Percentiles rank a stretch among this genome's conserved stretches.
Evolutionary conservation across 1,139 yeast genomes (phyloP).

Genomic region (Candida sanyaensis): DNA sequence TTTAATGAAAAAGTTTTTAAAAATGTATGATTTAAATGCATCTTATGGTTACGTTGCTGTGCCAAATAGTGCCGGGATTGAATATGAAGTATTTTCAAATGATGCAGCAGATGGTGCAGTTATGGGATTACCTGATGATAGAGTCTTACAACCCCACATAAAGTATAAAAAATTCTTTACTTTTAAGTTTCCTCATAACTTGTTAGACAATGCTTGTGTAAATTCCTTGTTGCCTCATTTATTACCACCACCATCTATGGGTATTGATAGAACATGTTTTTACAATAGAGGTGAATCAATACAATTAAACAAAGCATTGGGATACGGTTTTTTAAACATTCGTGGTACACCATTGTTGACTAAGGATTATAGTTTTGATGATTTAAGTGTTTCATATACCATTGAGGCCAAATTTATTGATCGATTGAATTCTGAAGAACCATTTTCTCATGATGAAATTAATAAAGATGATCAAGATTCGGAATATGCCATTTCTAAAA

Average conservation of each 20-base stretch:
- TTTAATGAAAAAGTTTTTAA: slow-evolving; percentile 44
- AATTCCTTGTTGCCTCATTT: slow-evolving; percentile 56
- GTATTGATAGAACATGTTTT: slow-evolving; percentile 51
- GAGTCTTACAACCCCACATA: slow-evolving; percentile 50
- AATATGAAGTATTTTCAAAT: slow-evolving; percentile 41
- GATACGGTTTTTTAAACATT: slow-evolving; percentile 42
- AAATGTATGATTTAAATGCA: slow-evolving; percentile 51
- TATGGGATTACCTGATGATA: slow-evolving; percentile 54
- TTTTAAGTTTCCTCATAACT: slow-evolving; percentile 59
- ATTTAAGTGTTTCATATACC: slow-evolving; percentile 43
- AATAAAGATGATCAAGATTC: slow-evolving; percentile 26
- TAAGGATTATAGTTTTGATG: slow-evolving; percentile 44
- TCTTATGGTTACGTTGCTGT: slow-evolving; percentile 43
- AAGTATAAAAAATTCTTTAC: slow-evolving; percentile 63
- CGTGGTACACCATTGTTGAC: slow-evolving; percentile 48
- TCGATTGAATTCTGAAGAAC: slow-evolving; percentile 28
- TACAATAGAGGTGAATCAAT: slow-evolving; percentile 36
- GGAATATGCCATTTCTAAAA: slow-evolving; percentile 39
- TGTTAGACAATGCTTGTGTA: slow-evolving; percentile 59
- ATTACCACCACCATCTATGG: slow-evolving; percentile 66
- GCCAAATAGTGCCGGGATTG: slow-evolving; percentile 54
- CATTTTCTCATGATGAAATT: slow-evolving; percentile 39
- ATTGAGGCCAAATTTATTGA: slow-evolving; percentile 49
- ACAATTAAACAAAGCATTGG: slow-evolving; percentile 43
- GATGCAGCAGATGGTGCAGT: slow-evolving; percentile 51